Percentiles rank a stretch among this genome's conserved stretches.
Evolutionary conservation across 2,329 filamentous ascomycete genomes (phyloP).

Genomic region (Colletotrichum ledebouriae): DNA sequence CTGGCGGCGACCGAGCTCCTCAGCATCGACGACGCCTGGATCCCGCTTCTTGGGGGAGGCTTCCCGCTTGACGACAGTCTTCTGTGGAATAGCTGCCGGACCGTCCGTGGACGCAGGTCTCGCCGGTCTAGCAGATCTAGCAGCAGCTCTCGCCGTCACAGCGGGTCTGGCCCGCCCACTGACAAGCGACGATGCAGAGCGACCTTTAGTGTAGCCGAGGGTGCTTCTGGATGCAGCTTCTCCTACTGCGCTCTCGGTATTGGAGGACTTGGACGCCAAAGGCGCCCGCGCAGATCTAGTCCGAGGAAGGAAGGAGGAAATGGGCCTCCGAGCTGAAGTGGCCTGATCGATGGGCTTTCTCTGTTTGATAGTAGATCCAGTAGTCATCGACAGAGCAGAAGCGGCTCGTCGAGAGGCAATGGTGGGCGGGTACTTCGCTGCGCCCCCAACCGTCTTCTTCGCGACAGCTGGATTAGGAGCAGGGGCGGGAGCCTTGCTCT

Average conservation of each 20-base stretch:
- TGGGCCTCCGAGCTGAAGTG: slow-evolving; percentile 46
- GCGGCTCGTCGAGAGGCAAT: slow-evolving; percentile 65
- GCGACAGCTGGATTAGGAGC: slow-evolving; percentile 42
- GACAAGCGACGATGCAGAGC: slow-evolving; percentile 65
- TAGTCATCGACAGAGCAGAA: slow-evolving; percentile 62
- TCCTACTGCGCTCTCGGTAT: slow-evolving; percentile 71
- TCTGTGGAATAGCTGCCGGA: slow-evolving; percentile 3
- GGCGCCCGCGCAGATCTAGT: slow-evolving; percentile 54
- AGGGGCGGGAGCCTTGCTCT: slow-evolving; percentile 49
- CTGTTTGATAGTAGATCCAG: slow-evolving; percentile 45
- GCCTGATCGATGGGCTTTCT: slow-evolving; percentile 40
- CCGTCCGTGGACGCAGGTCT: slow-evolving; percentile 26
- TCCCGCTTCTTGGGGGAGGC: slow-evolving; percentile 38
- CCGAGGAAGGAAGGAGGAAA: slow-evolving; percentile 50
- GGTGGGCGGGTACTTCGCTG: slow-evolving; percentile 44
- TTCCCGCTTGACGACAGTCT: slow-evolving; percentile 33
- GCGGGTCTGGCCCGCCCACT: slow-evolving; percentile 41
- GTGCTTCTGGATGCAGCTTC: slow-evolving; percentile 82
- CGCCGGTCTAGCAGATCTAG: slow-evolving; percentile 40
- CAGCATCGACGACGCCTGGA: slow-evolving; percentile 46
- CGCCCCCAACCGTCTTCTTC: slow-evolving; percentile 44
- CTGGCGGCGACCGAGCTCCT: slow-evolving; percentile 59
- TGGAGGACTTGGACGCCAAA: slow-evolving; percentile 60
- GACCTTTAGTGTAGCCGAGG: slow-evolving; percentile 86
- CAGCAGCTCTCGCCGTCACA: slow-evolving; percentile 30